Conservation (phyloP, 257 asterid species). For the Phtheirospermum japonicum region DNA sequence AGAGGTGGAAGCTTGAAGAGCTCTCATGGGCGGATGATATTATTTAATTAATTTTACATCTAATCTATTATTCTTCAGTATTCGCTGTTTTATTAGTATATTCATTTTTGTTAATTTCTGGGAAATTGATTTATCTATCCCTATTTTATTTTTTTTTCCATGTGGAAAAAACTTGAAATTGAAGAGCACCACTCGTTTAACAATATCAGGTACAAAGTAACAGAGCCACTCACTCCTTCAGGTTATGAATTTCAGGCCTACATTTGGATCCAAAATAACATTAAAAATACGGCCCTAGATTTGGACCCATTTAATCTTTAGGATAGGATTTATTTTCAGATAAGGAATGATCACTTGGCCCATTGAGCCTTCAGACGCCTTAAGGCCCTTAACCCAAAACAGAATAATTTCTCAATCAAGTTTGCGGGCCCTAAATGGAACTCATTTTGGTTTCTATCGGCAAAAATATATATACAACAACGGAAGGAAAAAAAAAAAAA, state of each 20-base stretch:
- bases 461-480: no score
- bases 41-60: background rate
- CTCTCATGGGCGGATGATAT: conserved; percentile 51
- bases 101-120: background rate
- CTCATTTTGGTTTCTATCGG: no score
- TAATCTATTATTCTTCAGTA: background rate
- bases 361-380: no score
- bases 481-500: no score
- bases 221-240: conserved; percentile 22
- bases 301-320: background rate
- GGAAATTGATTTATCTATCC: background rate
- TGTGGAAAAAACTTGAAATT: conserved; percentile 17
- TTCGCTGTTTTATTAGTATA: background rate
- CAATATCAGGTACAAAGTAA: conserved; percentile 19
- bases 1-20: conserved; percentile 77
- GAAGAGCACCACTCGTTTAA: conserved; percentile 49
- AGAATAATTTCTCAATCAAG: no score
- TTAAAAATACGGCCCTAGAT: background rate
- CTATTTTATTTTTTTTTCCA: background rate
- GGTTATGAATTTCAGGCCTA: background rate
- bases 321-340: no score
- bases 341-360: no score
- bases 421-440: no score
- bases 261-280: background rate
- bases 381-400: no score